phyloP scores from a whole-genome alignment of 306 rosid species.

The Rosa persica region DNA sequence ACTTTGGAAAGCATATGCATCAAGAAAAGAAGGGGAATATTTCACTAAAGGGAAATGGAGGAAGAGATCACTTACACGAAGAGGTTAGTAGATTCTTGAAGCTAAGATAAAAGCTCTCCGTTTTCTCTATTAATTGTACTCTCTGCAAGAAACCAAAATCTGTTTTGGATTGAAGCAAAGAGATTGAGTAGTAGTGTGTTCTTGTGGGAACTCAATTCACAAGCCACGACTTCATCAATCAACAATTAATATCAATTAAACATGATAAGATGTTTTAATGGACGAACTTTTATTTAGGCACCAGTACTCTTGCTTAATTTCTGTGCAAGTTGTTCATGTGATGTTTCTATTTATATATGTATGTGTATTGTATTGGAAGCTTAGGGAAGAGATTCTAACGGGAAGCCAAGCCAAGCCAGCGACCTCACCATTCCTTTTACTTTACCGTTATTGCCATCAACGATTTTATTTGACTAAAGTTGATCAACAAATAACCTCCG shows the following conservation, averaged over 20 bases:
- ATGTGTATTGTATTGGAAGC: background rate
- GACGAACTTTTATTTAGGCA: slow-evolving; percentile 14
- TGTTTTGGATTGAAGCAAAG: slow-evolving; percentile 65
- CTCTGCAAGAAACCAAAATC: slow-evolving; percentile 26
- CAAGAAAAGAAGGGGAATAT: slow-evolving; percentile 18
- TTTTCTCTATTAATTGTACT: background rate
- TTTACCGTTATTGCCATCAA: slow-evolving; percentile 18
- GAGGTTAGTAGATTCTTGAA: slow-evolving; percentile 58
- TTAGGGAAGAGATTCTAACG: slow-evolving; percentile 11
- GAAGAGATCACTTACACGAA: slow-evolving; percentile 61
- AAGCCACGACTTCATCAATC: slow-evolving; percentile 10
- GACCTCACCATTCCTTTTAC: slow-evolving; percentile 22
- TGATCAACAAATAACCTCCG: background rate
- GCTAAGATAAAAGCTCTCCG: slow-evolving; percentile 53
- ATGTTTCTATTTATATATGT: slow-evolving; percentile 4
- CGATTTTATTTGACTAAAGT: background rate
- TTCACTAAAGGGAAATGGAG: slow-evolving; percentile 19
- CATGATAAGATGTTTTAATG: background rate
- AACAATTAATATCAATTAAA: background rate
- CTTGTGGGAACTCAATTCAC: slow-evolving; percentile 28
- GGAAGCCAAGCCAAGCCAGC: slow-evolving; percentile 6
- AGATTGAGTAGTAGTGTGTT: slow-evolving; percentile 46
- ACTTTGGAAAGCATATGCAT: slow-evolving; percentile 24
- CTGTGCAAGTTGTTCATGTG: slow-evolving; percentile 20
- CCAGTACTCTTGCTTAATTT: slow-evolving; percentile 11